A percentile compares a stretch with the other conserved stretches of the same genome.
phyloP scores from a whole-genome alignment of 2,329 filamentous ascomycete genomes.

The Trichophyton benhamiae region DNA sequence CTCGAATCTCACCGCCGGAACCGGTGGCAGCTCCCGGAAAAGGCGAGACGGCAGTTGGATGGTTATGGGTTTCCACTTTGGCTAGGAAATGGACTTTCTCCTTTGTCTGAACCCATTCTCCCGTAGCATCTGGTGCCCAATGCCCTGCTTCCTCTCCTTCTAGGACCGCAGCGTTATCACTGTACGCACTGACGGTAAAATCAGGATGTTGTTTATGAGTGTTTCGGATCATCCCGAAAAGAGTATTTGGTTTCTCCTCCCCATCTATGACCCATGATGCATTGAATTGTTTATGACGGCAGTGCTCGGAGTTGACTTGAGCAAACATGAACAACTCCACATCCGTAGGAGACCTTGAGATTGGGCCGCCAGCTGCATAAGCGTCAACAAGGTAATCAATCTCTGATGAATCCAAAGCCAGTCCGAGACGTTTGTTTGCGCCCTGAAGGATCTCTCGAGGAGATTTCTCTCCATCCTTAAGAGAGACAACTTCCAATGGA shows the following conservation, averaged over 20 bases:
- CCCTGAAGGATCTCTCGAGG: constrained; percentile 63
- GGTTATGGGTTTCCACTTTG: constrained; percentile 97
- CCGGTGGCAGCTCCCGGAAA: constrained; percentile 90
- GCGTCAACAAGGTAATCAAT: constrained; percentile 89
- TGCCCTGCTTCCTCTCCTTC: constrained; percentile 58
- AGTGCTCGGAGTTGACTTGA: constrained; percentile 97
- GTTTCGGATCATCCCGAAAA: constrained; percentile 95
- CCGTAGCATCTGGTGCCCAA: constrained; percentile 80
- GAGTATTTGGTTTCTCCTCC: constrained; percentile 59
- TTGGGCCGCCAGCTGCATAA: constrained; percentile 51
- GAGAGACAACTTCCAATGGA: constrained; percentile 61
- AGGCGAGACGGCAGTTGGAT: constrained; percentile 88
- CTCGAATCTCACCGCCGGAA: constrained; percentile 87
- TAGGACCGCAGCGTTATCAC: constrained; percentile 92
- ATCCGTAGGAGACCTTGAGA: constrained; percentile 59
- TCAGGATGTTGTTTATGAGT: constrained; percentile 69
- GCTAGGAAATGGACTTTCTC: constrained; percentile 77
- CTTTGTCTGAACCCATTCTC: constrained; percentile 75
- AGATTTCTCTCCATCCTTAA: constrained; percentile 52
- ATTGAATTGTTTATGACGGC: constrained; percentile 83
- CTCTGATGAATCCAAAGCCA: constrained; percentile 77
- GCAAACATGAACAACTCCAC: constrained; percentile 99
- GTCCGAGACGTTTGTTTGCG: constrained; percentile 71
- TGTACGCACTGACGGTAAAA: constrained; percentile 88
- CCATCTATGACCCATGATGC: constrained; percentile 93